These are phyloP conservation scores for Cucumis variabilis DNA, from an alignment of 331 rosid species.

Conservation along the genomic window DNA sequence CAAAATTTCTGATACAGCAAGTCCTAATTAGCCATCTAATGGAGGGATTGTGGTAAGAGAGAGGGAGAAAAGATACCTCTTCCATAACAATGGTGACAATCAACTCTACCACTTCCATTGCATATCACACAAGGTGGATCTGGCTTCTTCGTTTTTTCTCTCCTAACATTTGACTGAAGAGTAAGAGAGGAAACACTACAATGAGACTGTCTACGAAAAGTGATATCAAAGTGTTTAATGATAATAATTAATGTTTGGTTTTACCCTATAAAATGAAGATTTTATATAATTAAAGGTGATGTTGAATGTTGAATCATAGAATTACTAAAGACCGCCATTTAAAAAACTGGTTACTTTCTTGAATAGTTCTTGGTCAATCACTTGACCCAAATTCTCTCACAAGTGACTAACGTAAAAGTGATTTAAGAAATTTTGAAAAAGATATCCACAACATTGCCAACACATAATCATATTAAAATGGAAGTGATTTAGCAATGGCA, in stretches of 20 bases:
- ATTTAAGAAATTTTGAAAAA: background rate
- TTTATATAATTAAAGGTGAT: background rate
- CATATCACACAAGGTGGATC: slow-evolving; percentile 85
- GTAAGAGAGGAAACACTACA: slow-evolving; percentile 6
- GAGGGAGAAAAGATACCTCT: slow-evolving; percentile 44
- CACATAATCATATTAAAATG: background rate
- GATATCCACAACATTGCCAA: background rate
- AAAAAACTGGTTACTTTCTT: background rate
- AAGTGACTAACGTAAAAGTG: background rate
- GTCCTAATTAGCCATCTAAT: background rate
- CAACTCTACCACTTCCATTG: slow-evolving; percentile 78
- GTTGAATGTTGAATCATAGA: background rate
- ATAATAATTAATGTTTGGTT: background rate
- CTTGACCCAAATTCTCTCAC: background rate
- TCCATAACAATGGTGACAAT: slow-evolving; percentile 71
- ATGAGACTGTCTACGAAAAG: slow-evolving; percentile 7
- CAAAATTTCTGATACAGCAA: background rate
- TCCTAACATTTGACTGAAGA: slow-evolving; percentile 71
- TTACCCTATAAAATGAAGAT: background rate
- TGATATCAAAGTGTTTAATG: background rate
- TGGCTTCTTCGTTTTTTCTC: slow-evolving; percentile 61
- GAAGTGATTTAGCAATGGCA: background rate
- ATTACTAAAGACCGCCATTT: background rate
- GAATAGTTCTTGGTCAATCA: background rate
- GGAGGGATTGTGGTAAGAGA: background rate